These are phyloP conservation scores for Chlamydomonas incerta DNA, from an alignment of 139 green algal genomes.

Conservation along the genomic window DNA sequence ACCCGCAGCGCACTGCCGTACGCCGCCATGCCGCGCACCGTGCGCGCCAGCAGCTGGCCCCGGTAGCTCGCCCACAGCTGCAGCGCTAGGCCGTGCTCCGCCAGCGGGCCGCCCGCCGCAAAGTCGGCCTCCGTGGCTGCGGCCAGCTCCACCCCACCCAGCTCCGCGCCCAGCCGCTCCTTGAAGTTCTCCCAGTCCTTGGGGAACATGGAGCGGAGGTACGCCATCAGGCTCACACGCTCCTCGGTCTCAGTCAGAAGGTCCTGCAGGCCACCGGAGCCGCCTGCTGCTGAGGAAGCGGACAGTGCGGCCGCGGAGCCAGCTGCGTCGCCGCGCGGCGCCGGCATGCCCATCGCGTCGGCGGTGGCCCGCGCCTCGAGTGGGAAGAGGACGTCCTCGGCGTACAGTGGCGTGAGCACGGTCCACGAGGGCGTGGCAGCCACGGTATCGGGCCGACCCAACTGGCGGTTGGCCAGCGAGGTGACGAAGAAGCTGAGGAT, in stretches of 20 bases:
- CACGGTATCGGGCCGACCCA: constrained; percentile 18
- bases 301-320: not conserved
- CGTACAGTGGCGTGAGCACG: constrained; percentile 76
- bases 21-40: constrained; percentile 80
- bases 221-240: constrained; percentile 51
- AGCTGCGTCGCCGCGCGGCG: not conserved
- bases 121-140: constrained; percentile 14
- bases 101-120: constrained; percentile 8
- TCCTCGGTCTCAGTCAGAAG: constrained; percentile 54
- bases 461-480: constrained; percentile 32
- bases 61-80: constrained; percentile 61
- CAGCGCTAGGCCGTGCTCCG: constrained; percentile 21
- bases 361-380: constrained; percentile 56
- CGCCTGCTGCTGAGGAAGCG: no score
- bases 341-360: constrained; percentile 3
- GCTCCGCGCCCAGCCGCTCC: constrained; percentile 17
- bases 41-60: constrained; percentile 85
- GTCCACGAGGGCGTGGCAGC: constrained; percentile 38
- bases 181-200: constrained; percentile 42
- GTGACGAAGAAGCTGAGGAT: constrained; percentile 47
- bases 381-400: constrained; percentile 81
- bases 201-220: constrained; percentile 46
- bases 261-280: constrained; percentile 11
- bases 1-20: constrained; percentile 70
- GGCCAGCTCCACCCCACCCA: not conserved